Percentiles rank a stretch among this genome's conserved stretches.
Evolutionary conservation across 257 asterid species (phyloP).

Genomic region (Scutellaria galericulata): DNA sequence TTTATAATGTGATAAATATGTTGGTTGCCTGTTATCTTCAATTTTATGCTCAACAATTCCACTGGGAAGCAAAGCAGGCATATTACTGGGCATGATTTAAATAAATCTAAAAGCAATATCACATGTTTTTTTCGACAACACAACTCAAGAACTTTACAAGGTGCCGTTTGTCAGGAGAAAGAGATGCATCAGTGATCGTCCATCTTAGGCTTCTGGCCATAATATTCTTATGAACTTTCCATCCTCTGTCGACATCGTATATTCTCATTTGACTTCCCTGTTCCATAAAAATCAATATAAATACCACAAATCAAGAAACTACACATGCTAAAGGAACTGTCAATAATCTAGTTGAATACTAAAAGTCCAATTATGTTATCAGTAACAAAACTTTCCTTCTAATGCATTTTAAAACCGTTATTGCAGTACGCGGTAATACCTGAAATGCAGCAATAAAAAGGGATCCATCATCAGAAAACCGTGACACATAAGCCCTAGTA

Average conservation of each 20-base stretch:
- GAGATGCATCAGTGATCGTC: constrained; percentile 89
- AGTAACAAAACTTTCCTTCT: neutral
- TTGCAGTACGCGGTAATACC: constrained; percentile 44
- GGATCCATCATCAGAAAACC: constrained; percentile 83
- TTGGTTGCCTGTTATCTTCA: neutral
- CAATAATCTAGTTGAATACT: neutral
- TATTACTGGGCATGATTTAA: neutral
- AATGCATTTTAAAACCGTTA: neutral
- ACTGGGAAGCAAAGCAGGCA: neutral
- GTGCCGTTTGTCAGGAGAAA: constrained; percentile 71
- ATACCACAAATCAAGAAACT: constrained; percentile 14
- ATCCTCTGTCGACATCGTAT: constrained; percentile 78
- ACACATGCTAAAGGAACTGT: neutral
- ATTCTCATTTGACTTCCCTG: constrained; percentile 89
- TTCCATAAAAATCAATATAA: constrained; percentile 25
- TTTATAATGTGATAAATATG: neutral
- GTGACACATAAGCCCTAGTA: constrained; percentile 81
- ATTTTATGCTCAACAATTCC: neutral
- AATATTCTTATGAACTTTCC: constrained; percentile 86
- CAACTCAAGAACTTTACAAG: constrained; percentile 61
- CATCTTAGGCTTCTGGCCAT: constrained; percentile 82
- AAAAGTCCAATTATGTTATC: too few relatives aligned
- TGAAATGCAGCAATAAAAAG: constrained; percentile 88
- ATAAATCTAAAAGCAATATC: neutral
- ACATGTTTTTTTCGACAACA: neutral